phyloP scores from a whole-genome alignment of 805 yeast genomes.

The Candida piceae region DNA sequence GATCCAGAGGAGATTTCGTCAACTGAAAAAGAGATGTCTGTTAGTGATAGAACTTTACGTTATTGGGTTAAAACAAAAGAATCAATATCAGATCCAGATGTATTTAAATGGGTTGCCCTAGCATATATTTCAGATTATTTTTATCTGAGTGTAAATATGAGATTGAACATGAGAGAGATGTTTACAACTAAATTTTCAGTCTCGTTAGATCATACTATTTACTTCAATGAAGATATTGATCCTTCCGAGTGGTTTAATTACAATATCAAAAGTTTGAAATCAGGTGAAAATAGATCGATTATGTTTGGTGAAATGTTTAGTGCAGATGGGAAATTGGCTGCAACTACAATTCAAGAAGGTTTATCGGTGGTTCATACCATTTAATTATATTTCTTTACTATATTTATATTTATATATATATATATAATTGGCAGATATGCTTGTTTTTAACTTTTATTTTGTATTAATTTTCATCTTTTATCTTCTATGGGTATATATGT shows the following conservation, averaged over 20 bases:
- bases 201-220: slow-evolving; percentile 62
- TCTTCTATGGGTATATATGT: too few species aligned
- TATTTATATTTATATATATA: too few species aligned
- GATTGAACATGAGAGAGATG: slow-evolving; percentile 43
- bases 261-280: slow-evolving; percentile 42
- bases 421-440: too few species aligned
- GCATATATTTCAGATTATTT: slow-evolving; percentile 58
- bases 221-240: slow-evolving; percentile 54
- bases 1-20: slow-evolving; percentile 21
- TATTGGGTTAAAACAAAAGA: slow-evolving; percentile 30
- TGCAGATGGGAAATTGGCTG: slow-evolving; percentile 45
- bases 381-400: too few species aligned
- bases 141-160: slow-evolving; percentile 46
- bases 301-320: slow-evolving; percentile 55
- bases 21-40: slow-evolving; percentile 11
- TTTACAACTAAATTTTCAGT: slow-evolving; percentile 47
- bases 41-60: slow-evolving; percentile 25
- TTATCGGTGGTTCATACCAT: slow-evolving; percentile 36
- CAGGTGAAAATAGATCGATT: slow-evolving; percentile 49
- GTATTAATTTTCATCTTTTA: too few species aligned
- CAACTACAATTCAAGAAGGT: slow-evolving; percentile 66
- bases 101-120: slow-evolving; percentile 50
- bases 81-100: slow-evolving; percentile 16
- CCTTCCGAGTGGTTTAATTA: slow-evolving; percentile 41
- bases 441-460: too few species aligned